Percentiles rank a stretch among this genome's conserved stretches.
Evolutionary conservation across 176 grass and related monocot species (phyloP).

Genomic region (Avena sativa): DNA sequence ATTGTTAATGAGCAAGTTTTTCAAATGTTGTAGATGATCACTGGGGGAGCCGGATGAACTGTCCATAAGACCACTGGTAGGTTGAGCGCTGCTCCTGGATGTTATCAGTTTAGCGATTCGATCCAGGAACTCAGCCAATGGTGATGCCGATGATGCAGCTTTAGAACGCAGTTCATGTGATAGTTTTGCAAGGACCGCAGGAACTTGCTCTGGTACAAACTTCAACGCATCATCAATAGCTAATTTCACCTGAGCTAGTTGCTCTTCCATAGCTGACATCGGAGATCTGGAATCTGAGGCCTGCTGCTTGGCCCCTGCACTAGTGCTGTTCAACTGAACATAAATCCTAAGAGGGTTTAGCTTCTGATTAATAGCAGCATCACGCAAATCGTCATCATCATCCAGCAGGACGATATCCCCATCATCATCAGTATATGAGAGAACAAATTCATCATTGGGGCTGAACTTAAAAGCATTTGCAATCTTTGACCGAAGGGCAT

Average conservation of each 20-base stretch:
- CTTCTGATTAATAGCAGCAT: slow-evolving; percentile 68
- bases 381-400: slow-evolving; percentile 70
- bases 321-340: slow-evolving; percentile 59
- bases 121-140: slow-evolving; percentile 53
- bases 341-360: slow-evolving; percentile 80
- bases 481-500: slow-evolving; percentile 56
- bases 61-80: slow-evolving; percentile 42
- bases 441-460: slow-evolving; percentile 47
- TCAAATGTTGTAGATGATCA: not conserved
- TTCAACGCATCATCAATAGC: slow-evolving; percentile 65
- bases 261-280: slow-evolving; percentile 46
- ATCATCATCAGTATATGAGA: slow-evolving; percentile 84
- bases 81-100: slow-evolving; percentile 41
- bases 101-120: slow-evolving; percentile 44
- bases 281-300: slow-evolving; percentile 18
- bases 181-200: slow-evolving; percentile 43
- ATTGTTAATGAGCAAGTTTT: not conserved
- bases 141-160: slow-evolving; percentile 43
- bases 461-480: slow-evolving; percentile 68
- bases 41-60: slow-evolving; percentile 33
- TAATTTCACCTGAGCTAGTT: slow-evolving; percentile 47
- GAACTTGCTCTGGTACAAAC: slow-evolving; percentile 53
- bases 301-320: slow-evolving; percentile 16
- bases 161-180: slow-evolving; percentile 48
- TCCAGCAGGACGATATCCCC: slow-evolving; percentile 71